Base-by-base conservation (phyloP, 305 asterid species). In the Fraxinus baroniana region DNA sequence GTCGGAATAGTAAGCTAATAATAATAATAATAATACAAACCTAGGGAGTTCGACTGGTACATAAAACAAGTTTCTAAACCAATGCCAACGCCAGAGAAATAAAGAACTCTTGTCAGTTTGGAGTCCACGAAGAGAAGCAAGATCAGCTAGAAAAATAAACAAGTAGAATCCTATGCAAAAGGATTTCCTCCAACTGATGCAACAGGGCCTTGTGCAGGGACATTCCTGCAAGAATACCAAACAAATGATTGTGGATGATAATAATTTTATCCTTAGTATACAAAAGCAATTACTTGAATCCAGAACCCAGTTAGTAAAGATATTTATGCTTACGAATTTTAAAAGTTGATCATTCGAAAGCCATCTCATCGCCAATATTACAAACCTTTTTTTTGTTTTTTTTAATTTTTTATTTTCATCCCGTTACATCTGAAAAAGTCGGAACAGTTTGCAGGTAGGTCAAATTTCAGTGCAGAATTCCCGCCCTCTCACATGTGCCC, bases 151-250 rank as follows among this genome's bases (percentile, higher is more conserved):
- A 70, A 12, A 26, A 28, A 33, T 41, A 68, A 77, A 24, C 37
- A 28, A 9, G 68, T 70, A 3, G 70, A 77, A 75, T 5, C 20
- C 86, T 90, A 93, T 26, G 94, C 94, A 80, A 95, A 95, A 17
- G 98, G 98, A 79, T 95, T 93, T 81, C 97, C 95, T 74, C 95
- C 94, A 70, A 90, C 85, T 26, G 94, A 88, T 30, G 94, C 94
- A 84, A 92, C 91, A 28, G 89, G 91, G 74, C 97, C 97, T 81
- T 89, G 91, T 60, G 90, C 84, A 30, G 91, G 90, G 75, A 90
- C 85, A 64, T 77, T 90, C 91, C 98, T 94, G 92, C 90, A 87
- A 82, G 85, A 79, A 80, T 62, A 78, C 70, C 72, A 80, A 82
- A 81, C 74, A 49, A 28, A 32, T 18, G 41, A 28, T 18, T 35